Percentiles rank a stretch among this genome's conserved stretches.
These are phyloP conservation scores for Lyophyllum atratum DNA, from an alignment of 768 basidiomycete species.

Conservation along the genomic window DNA sequence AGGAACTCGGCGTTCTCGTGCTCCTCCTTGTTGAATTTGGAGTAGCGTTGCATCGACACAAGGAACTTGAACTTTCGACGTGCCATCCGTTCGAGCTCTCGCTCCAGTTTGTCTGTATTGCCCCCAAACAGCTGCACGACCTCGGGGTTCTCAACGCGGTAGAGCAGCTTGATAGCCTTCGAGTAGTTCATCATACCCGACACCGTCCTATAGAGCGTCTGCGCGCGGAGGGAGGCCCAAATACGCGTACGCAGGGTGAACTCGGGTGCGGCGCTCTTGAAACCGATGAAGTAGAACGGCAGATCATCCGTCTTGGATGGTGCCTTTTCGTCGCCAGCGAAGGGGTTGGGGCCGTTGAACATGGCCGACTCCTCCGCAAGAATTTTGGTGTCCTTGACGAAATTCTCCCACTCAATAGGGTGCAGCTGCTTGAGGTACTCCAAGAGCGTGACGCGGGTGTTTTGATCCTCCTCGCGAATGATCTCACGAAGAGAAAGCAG, in stretches of 20 bases:
- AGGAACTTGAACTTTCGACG: conserved; percentile 99
- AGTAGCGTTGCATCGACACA: conserved; percentile 99
- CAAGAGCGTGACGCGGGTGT: conserved; percentile 93
- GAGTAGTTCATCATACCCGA: conserved; percentile 99
- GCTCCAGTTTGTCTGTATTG: conserved; percentile 95
- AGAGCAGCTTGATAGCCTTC: conserved; percentile 99
- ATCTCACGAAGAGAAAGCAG: conserved; percentile 95
- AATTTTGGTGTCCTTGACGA: conserved; percentile 99
- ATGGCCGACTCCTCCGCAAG: conserved; percentile 92
- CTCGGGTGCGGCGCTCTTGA: conserved; percentile 98
- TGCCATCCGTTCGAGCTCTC: conserved; percentile 96
- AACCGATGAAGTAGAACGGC: conserved; percentile 97
- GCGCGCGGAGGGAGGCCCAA: conserved; percentile 98
- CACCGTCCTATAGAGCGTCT: conserved; percentile 97
- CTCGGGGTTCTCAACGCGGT: conserved; percentile 99
- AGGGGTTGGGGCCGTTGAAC: conserved; percentile 75
- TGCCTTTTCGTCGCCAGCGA: conserved; percentile 77
- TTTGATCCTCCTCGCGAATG: conserved; percentile 97
- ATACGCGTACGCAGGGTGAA: conserved; percentile 98
- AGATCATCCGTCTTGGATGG: conserved; percentile 86
- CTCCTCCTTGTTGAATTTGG: conserved; percentile 99
- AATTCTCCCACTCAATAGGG: conserved; percentile 98
- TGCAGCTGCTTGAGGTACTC: conserved; percentile 99
- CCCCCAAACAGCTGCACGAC: conserved; percentile 97
- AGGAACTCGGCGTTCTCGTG: conserved; percentile 99